Evolutionary conservation across 208 protist species (phyloP).

Genomic region (Leptomonas pyrrhocoris): DNA sequence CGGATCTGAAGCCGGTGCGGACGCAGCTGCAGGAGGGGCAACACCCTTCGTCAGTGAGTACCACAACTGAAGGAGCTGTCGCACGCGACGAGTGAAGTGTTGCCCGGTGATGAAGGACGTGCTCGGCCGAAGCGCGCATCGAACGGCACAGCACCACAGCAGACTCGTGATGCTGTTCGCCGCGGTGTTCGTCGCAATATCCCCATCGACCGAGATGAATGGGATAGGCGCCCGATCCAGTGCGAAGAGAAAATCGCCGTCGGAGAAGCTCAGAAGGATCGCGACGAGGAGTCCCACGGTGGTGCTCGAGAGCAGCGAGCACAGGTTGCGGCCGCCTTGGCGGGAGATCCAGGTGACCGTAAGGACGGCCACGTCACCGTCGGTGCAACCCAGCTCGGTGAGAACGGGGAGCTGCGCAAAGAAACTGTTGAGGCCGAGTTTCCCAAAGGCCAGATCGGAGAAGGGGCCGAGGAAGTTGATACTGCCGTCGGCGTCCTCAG

Average conservation of each 20-base stretch:
- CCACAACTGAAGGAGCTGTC: constrained; percentile 40
- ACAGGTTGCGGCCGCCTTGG: constrained; percentile 15
- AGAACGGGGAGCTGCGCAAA: constrained; percentile 37
- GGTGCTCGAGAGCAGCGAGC: constrained; percentile 28
- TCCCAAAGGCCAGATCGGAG: constrained; percentile 47
- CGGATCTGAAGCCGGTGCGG: neutral
- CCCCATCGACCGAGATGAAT: constrained; percentile 26
- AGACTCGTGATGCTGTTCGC: constrained; percentile 23
- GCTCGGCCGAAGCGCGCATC: constrained; percentile 7
- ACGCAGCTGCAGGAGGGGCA: neutral
- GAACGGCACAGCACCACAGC: constrained; percentile 32
- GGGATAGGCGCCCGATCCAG: constrained; percentile 42
- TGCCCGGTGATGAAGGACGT: neutral
- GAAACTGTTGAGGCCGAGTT: constrained; percentile 33
- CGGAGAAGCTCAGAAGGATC: constrained; percentile 48
- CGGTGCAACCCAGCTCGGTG: constrained; percentile 33
- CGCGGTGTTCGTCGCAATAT: constrained; percentile 16
- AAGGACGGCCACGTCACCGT: constrained; percentile 37
- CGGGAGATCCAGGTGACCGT: constrained; percentile 44
- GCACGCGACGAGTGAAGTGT: constrained; percentile 18
- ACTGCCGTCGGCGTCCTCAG: constrained; percentile 30
- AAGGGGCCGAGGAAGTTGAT: constrained; percentile 38
- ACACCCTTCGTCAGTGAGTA: constrained; percentile 6
- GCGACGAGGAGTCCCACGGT: constrained; percentile 37
- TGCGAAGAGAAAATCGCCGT: constrained; percentile 45